A percentile compares a stretch with the other conserved stretches of the same genome.
These are phyloP conservation scores for Hanseniaspora uvarum DNA, from an alignment of 1,139 yeast species.

Conservation along the genomic window DNA sequence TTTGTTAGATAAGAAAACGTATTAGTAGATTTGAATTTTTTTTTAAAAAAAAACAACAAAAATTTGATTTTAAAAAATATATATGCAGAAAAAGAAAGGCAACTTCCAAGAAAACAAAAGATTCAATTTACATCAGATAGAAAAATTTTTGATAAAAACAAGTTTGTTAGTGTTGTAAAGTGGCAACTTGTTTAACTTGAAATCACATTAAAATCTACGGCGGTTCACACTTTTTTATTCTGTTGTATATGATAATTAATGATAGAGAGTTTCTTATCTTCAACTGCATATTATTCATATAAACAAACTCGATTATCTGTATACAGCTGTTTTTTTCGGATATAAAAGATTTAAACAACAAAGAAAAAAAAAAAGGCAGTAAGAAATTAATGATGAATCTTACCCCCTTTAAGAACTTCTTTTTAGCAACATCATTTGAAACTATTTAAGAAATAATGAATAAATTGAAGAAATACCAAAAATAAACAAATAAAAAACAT, in stretches of 20 bases:
- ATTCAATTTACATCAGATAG: not conserved
- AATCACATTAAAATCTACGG: not conserved
- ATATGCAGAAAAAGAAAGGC: not conserved
- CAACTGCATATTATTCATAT: no score
- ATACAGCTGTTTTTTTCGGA: not conserved
- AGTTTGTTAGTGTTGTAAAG: no score
- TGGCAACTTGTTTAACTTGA: not conserved
- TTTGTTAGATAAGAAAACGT: not conserved
- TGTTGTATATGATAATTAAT: no score
- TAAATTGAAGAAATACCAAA: no score
- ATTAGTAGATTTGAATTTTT: not conserved
- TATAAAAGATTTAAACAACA: not conserved
- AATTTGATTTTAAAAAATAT: no score
- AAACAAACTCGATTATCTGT: no score
- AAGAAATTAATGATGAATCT: not conserved
- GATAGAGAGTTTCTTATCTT: no score
- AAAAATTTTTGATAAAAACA: not conserved
- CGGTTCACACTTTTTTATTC: no score
- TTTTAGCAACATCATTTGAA: not conserved
- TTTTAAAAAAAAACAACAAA: not conserved
- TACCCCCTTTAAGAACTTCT: not conserved
- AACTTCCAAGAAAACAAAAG: not conserved
- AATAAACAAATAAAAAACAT: not conserved
- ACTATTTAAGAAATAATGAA: no score
- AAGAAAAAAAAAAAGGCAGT: not conserved